Percentiles rank a stretch among this genome's conserved stretches.
phyloP scores from a whole-genome alignment of 306 rosid genomes.

The Gastrolobium bilobum region DNA sequence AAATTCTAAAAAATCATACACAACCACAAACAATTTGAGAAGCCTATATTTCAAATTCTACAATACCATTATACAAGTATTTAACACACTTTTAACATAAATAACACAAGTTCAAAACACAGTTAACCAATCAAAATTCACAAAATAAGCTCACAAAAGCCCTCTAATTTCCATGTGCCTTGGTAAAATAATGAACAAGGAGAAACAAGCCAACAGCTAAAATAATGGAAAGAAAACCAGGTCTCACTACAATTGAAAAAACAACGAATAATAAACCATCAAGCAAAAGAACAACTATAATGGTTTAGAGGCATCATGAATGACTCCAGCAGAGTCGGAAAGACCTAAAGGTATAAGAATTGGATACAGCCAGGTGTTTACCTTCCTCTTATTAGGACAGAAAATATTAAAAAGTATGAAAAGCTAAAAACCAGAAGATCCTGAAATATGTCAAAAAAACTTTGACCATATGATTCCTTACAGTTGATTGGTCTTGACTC shows the following conservation, averaged over 20 bases:
- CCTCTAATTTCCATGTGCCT: too few relatives aligned
- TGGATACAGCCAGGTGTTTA: not conserved
- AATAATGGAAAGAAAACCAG: conserved; percentile 20
- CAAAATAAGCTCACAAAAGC: too few relatives aligned
- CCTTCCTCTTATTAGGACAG: not conserved
- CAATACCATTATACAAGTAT: too few relatives aligned
- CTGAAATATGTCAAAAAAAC: conserved; percentile 11
- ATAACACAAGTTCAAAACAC: too few relatives aligned
- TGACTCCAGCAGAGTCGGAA: conserved; percentile 26
- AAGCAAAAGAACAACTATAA: conserved; percentile 8
- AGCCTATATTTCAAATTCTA: too few relatives aligned
- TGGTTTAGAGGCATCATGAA: conserved; percentile 36
- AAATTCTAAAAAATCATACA: too few relatives aligned
- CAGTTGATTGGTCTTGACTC: conserved; percentile 80
- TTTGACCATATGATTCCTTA: conserved; percentile 59
- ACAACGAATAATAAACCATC: conserved; percentile 7
- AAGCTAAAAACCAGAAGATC: conserved; percentile 36
- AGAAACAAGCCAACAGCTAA: not conserved
- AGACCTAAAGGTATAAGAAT: conserved; percentile 27
- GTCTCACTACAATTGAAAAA: conserved; percentile 9
- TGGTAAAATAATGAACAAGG: too few relatives aligned
- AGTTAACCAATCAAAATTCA: too few relatives aligned
- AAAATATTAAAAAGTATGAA: conserved; percentile 1
- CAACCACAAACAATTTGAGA: too few relatives aligned
- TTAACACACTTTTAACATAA: too few relatives aligned